Conservation (phyloP, 495 filamentous ascomycete species). For the Neurospora sp. region DNA sequence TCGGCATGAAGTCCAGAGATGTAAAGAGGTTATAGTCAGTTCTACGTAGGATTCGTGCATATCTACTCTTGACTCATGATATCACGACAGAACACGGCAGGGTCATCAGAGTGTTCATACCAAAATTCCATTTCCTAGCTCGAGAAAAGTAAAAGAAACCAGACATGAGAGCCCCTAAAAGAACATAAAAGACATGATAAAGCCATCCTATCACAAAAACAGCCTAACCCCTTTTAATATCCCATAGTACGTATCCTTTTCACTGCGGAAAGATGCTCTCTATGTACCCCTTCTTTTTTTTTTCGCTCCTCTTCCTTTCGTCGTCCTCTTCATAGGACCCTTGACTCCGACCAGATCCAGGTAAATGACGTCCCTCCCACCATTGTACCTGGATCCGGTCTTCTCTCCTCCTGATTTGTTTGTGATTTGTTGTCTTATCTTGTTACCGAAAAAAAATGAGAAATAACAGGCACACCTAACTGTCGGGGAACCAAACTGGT, state of each 20-base stretch:
- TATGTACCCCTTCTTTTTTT: background rate
- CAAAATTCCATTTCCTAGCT: background rate
- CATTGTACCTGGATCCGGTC: constrained; percentile 15
- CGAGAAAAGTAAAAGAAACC: background rate
- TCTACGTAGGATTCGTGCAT: too few relatives aligned
- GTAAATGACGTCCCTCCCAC: constrained; percentile 41
- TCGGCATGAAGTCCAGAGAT: too few relatives aligned
- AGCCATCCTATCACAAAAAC: background rate
- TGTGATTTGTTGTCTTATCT: background rate
- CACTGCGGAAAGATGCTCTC: background rate
- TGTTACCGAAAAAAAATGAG: background rate
- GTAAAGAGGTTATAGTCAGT: too few relatives aligned
- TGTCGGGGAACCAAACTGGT: constrained; percentile 34
- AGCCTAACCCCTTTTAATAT: background rate
- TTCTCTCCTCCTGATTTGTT: constrained; percentile 12
- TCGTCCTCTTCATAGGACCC: background rate
- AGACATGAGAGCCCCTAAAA: background rate
- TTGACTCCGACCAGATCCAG: background rate
- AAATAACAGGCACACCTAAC: constrained; percentile 22
- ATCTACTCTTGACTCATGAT: too few relatives aligned
- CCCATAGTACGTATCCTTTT: background rate
- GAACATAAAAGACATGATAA: background rate
- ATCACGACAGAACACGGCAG: too few relatives aligned
- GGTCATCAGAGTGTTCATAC: background rate
- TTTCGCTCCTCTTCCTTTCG: background rate